Percentiles rank a stretch among this genome's conserved stretches.
These are phyloP conservation scores for Malassezia yamatoensis DNA, from an alignment of 1,284 basidiomycete species.

Conservation along the genomic window DNA sequence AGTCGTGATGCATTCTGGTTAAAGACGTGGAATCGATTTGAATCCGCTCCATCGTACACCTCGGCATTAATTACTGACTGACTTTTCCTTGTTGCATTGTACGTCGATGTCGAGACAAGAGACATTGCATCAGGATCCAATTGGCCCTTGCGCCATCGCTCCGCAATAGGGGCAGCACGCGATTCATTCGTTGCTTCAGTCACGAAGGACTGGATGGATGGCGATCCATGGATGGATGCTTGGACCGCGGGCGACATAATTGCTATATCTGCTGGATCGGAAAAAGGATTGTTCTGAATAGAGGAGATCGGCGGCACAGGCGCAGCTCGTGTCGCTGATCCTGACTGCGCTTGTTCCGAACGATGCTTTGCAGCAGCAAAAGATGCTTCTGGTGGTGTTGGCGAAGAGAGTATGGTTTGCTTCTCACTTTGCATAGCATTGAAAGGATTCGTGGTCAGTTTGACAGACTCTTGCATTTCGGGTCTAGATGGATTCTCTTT, in stretches of 20 bases:
- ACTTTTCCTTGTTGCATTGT: background rate
- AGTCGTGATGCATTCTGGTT: conserved; percentile 16
- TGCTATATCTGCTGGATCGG: background rate
- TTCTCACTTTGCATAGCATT: background rate
- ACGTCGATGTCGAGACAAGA: background rate
- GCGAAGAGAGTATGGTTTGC: background rate
- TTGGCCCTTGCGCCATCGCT: background rate
- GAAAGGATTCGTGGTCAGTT: background rate
- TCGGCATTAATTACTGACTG: background rate
- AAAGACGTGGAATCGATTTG: conserved; percentile 1
- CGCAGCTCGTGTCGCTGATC: background rate
- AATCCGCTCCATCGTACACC: background rate
- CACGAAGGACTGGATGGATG: background rate
- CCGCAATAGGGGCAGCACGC: conserved; percentile 1
- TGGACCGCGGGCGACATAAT: background rate
- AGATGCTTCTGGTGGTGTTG: background rate
- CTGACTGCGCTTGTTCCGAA: background rate
- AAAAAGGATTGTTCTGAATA: background rate
- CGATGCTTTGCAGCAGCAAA: background rate
- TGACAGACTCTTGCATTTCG: background rate
- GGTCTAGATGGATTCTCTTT: background rate
- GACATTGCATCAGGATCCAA: conserved; percentile 1
- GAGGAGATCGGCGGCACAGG: background rate
- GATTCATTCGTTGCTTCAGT: background rate
- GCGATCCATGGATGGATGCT: background rate